Base-by-base conservation (phyloP, 768 basidiomycete species). In the Lyophyllum atratum region DNA sequence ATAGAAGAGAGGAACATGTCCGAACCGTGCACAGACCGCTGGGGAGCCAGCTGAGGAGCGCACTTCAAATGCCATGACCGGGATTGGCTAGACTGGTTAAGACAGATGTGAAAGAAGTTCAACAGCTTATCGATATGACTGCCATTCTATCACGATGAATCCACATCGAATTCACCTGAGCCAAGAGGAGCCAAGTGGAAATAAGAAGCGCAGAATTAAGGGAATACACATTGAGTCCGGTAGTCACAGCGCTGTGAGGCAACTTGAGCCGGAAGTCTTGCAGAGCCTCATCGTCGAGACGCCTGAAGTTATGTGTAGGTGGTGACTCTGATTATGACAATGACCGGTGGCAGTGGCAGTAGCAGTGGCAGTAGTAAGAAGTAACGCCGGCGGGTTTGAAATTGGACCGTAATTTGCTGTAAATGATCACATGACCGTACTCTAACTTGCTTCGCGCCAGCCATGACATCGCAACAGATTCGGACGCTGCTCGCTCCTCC, bases 401-500 rank as follows among this genome's bases (percentile, higher is more conserved):
- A n/a, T n/a, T n/a, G n/a, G n/a, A n/a, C n/a, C n/a, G 31, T 33
- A 10, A 19, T 3, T 19, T 52, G 45, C 11, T 14, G 15, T 22
- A 17, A 14, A 25, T 14, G 43, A 53, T 28, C 50, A 29, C 45
- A 46, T 46, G 45, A 46, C n/a, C 11, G 21, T 17, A 39, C 29
- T 31, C 29, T 31, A 11, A 5, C 11, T 31, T n/a, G n/a, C n/a
- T n/a, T n/a, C n/a, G n/a, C n/a, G n/a, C n/a, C 29, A 42, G 22
- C 43, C 6, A 66, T 66, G 59, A 58, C 58, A 37, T 64, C 67
- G 14, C 14, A 56, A 42, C 74, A 79, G 54, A 76, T 90, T 29
- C 78, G 73, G 60, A 68, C 72, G 9, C 65, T 88, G 19, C 79
- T 82, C 55, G 67, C 75, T 33, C 81, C 81, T 21, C 81, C 87